Conservation (phyloP, 805 yeast genomes). For the Ascoidea rubescens region DNA sequence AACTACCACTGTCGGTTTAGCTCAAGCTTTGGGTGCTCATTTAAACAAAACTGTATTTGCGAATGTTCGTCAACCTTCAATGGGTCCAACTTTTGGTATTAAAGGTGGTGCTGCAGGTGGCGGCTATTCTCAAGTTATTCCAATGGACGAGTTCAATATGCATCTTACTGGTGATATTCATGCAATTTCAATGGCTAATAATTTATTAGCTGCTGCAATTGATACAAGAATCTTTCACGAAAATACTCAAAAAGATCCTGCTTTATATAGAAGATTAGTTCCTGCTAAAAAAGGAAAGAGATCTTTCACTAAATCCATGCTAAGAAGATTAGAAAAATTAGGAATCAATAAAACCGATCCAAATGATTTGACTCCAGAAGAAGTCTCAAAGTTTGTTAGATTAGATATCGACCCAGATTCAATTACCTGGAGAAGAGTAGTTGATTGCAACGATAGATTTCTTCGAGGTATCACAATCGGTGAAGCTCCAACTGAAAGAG, state of each 20-base stretch:
- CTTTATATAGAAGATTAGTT: slow-evolving; percentile 60
- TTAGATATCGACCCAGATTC: slow-evolving; percentile 68
- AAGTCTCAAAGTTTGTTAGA: slow-evolving; percentile 48
- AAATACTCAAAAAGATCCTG: slow-evolving; percentile 55
- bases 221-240: slow-evolving; percentile 84
- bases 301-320: slow-evolving; percentile 54
- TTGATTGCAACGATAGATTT: slow-evolving; percentile 73
- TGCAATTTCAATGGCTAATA: slow-evolving; percentile 73
- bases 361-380: slow-evolving; percentile 58
- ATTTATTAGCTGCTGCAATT: slow-evolving; percentile 71
- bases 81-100: slow-evolving; percentile 84
- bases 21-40: slow-evolving; percentile 72
- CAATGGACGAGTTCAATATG: slow-evolving; percentile 82
- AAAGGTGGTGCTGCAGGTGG: slow-evolving; percentile 92
- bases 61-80: slow-evolving; percentile 75
- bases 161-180: slow-evolving; percentile 80
- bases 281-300: slow-evolving; percentile 63
- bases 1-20: slow-evolving; percentile 72
- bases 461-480: slow-evolving; percentile 69
- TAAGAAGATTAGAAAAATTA: slow-evolving; percentile 49
- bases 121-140: slow-evolving; percentile 77
- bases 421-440: slow-evolving; percentile 74
- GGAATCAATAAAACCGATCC: slow-evolving; percentile 63
- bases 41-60: slow-evolving; percentile 57
- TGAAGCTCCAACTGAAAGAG: slow-evolving; percentile 72